Conservation (phyloP, 2,329 filamentous ascomycete genomes). For the Pseudodiploospora longispora region DNA sequence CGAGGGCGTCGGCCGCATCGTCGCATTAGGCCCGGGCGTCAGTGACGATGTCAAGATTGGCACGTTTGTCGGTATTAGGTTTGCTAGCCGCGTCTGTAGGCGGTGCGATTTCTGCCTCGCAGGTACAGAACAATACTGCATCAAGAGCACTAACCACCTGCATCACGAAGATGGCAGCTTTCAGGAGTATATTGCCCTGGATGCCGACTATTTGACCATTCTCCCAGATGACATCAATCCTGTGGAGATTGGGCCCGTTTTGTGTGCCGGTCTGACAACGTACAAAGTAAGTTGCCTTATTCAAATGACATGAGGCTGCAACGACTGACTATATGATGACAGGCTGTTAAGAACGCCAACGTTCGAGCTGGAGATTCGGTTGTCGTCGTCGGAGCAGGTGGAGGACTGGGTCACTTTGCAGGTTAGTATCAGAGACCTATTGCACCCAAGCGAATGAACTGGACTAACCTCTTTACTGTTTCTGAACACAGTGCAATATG, state of each 20-base stretch:
- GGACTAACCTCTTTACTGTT: neutral
- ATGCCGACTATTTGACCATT: constrained; percentile 7
- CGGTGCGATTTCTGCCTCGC: constrained; percentile 10
- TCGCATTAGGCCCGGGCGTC: constrained; percentile 9
- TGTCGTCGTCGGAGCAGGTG: constrained; percentile 9
- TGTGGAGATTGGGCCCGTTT: constrained; percentile 5
- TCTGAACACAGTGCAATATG: constrained; percentile 9
- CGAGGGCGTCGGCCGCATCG: constrained; percentile 9
- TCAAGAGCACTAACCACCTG: constrained; percentile 12
- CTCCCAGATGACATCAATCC: constrained; percentile 11
- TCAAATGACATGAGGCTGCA: accelerated
- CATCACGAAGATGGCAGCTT: constrained; percentile 13
- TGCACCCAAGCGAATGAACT: neutral
- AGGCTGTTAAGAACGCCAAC: constrained; percentile 13
- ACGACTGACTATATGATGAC: neutral
- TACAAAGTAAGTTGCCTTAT: constrained; percentile 7
- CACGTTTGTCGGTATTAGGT: constrained; percentile 9
- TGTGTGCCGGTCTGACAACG: constrained; percentile 12
- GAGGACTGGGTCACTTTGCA: constrained; percentile 11
- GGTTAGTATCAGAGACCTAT: constrained; percentile 1
- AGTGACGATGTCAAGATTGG: constrained; percentile 10
- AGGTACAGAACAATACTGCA: constrained; percentile 11
- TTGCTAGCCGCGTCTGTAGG: constrained; percentile 8
- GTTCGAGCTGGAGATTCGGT: constrained; percentile 11
- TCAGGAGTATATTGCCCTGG: constrained; percentile 10